Evolutionary conservation across 116 monocot genomes (phyloP).

Genomic region (Phalaenopsis hybrid): DNA sequence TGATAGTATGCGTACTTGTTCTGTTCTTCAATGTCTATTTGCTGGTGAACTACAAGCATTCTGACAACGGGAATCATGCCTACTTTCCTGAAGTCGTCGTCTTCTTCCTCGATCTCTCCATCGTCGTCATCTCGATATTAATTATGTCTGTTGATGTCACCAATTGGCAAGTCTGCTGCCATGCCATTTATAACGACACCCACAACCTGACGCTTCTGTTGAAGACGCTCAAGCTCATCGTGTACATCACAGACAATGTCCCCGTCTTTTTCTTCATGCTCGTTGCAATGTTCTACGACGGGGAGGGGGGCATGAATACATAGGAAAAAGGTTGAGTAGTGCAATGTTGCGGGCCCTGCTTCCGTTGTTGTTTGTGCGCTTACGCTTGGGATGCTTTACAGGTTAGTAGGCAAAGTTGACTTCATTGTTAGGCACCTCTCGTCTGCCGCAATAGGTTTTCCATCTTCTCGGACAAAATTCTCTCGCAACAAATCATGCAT

Average conservation of each 20-base stretch:
- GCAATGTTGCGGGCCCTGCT: slow-evolving; percentile 46
- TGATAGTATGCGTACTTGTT: slow-evolving; percentile 60
- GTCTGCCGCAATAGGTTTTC: slow-evolving; percentile 56
- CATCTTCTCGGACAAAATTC: slow-evolving; percentile 48
- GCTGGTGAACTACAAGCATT: slow-evolving; percentile 88
- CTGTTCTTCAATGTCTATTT: no score
- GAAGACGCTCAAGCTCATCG: slow-evolving; percentile 80
- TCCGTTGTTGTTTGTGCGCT: slow-evolving; percentile 64
- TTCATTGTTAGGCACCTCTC: slow-evolving; percentile 91
- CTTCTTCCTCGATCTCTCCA: slow-evolving; percentile 68
- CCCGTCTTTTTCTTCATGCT: slow-evolving; percentile 85
- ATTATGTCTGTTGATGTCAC: slow-evolving; percentile 94
- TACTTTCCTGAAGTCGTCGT: slow-evolving; percentile 86
- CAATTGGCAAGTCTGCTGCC: slow-evolving; percentile 65
- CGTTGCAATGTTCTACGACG: slow-evolving; percentile 96
- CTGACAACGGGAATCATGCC: slow-evolving; percentile 86
- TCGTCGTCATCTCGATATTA: slow-evolving; percentile 84
- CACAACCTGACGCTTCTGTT: slow-evolving; percentile 76
- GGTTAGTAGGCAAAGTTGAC: slow-evolving; percentile 75
- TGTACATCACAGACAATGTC: slow-evolving; percentile 73
- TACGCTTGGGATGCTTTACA: slow-evolving; percentile 76
- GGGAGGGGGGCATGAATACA: slow-evolving; percentile 93
- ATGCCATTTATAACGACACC: slow-evolving; percentile 74
- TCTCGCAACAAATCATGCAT: slow-evolving; percentile 61
- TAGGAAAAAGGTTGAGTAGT: slow-evolving; percentile 61